Evolutionary conservation across 73 alveolate genomes (phyloP).

Genomic region (Paramecium pentaurelia): DNA sequence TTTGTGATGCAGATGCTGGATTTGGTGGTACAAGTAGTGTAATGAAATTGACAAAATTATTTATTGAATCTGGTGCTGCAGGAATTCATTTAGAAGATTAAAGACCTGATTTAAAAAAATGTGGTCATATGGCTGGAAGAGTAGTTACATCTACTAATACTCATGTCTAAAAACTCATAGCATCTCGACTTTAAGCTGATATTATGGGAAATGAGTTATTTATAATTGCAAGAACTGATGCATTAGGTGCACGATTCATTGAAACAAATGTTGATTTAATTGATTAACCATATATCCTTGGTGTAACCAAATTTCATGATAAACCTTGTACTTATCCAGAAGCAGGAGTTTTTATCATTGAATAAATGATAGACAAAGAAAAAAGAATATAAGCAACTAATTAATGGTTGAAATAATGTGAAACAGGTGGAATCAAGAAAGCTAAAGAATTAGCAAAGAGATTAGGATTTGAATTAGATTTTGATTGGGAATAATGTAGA

Average conservation of each 20-base stretch:
- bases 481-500: conserved; percentile 92
- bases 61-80: conserved; percentile 94
- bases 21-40: conserved; percentile 92
- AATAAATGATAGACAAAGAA: not conserved
- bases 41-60: conserved; percentile 87
- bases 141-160: conserved; percentile 85
- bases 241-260: conserved; percentile 83
- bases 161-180: conserved; percentile 81
- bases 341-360: conserved; percentile 64
- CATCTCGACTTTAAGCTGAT: conserved; percentile 90
- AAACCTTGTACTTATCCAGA: conserved; percentile 55
- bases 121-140: conserved; percentile 97
- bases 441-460: conserved; percentile 76
- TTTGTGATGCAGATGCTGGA: conserved; percentile 96
- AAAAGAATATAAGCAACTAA: conserved; percentile 30
- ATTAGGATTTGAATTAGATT: conserved; percentile 72
- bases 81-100: conserved; percentile 95
- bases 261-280: conserved; percentile 78
- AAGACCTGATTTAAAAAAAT: conserved; percentile 93
- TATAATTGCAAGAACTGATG: conserved; percentile 92
- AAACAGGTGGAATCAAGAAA: conserved; percentile 52
- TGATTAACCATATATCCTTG: conserved; percentile 86
- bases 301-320: conserved; percentile 55
- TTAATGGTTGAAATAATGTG: conserved; percentile 37
- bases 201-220: conserved; percentile 85